Evolutionary conservation across 805 yeast genomes (phyloP).

Genomic region (Candida andamanensis): DNA sequence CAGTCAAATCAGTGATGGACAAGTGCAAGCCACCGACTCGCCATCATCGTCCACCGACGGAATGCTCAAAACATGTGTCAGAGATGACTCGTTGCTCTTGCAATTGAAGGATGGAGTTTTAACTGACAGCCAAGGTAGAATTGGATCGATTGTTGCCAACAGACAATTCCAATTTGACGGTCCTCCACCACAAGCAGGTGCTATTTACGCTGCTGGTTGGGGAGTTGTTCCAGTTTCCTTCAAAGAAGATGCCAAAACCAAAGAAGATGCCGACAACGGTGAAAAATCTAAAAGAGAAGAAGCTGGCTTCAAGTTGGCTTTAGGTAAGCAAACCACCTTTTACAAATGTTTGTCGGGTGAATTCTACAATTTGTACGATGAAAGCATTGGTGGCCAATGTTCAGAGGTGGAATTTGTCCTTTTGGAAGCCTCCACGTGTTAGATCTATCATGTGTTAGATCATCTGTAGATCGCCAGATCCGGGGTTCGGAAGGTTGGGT

Average conservation of each 20-base stretch:
- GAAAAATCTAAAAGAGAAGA: constrained; percentile 4
- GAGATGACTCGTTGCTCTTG: constrained; percentile 14
- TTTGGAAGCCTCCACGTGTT: constrained; percentile 14
- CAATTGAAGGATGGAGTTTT: constrained; percentile 18
- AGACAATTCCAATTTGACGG: constrained; percentile 79
- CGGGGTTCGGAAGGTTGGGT: neutral
- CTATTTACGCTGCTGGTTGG: constrained; percentile 64
- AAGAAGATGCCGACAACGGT: constrained; percentile 7
- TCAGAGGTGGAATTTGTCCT: constrained; percentile 15
- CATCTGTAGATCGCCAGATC: too few species aligned
- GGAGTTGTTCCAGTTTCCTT: constrained; percentile 28
- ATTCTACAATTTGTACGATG: constrained; percentile 75
- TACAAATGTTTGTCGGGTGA: constrained; percentile 73
- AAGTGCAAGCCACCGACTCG: constrained; percentile 17
- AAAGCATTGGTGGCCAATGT: constrained; percentile 45
- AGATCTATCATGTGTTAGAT: constrained; percentile 1
- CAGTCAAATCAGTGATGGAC: constrained; percentile 27
- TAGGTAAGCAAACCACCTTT: constrained; percentile 58
- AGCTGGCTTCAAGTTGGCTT: constrained; percentile 41
- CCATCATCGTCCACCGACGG: constrained; percentile 16
- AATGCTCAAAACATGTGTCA: constrained; percentile 13
- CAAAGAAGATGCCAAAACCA: constrained; percentile 9
- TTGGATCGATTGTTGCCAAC: constrained; percentile 44
- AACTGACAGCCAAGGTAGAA: constrained; percentile 36
- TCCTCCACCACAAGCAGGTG: constrained; percentile 79